Evolutionary conservation across 2,329 filamentous ascomycete genomes (phyloP).

Genomic region (Ilyonectria destructans): DNA sequence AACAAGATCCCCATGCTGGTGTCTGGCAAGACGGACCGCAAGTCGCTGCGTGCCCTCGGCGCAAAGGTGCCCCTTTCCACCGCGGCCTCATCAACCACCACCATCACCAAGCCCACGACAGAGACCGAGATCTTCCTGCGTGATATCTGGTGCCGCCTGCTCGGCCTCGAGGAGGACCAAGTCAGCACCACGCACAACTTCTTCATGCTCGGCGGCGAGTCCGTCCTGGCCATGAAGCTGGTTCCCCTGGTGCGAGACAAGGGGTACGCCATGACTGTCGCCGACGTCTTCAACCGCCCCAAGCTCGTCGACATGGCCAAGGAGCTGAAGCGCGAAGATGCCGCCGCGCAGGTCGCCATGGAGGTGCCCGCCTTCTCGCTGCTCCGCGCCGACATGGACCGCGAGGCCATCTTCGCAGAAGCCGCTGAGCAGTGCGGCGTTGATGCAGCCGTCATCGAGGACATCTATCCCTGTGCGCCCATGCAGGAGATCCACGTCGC

Average conservation of each 20-base stretch:
- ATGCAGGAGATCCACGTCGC: constrained; percentile 70
- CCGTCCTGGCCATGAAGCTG: constrained; percentile 66
- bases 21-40: constrained; percentile 47
- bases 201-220: constrained; percentile 66
- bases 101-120: constrained; percentile 36
- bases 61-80: constrained; percentile 41
- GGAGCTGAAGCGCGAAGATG: constrained; percentile 44
- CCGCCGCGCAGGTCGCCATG: constrained; percentile 40
- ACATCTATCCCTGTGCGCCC: constrained; percentile 69
- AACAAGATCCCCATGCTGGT: constrained; percentile 47
- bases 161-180: constrained; percentile 52
- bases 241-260: constrained; percentile 59
- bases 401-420: constrained; percentile 51
- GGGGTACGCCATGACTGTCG: constrained; percentile 61
- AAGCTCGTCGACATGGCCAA: constrained; percentile 62
- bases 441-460: constrained; percentile 57
- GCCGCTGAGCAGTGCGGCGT: constrained; percentile 53
- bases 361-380: constrained; percentile 58
- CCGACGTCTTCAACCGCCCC: constrained; percentile 62
- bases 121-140: constrained; percentile 50
- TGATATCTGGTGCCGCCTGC: constrained; percentile 55
- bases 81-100: constrained; percentile 10
- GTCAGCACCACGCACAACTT: constrained; percentile 61
- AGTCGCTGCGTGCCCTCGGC: constrained; percentile 41
- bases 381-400: constrained; percentile 50